Evolutionary conservation across 495 filamentous ascomycete species (phyloP).

Genomic region (Trichoderma gamsii): DNA sequence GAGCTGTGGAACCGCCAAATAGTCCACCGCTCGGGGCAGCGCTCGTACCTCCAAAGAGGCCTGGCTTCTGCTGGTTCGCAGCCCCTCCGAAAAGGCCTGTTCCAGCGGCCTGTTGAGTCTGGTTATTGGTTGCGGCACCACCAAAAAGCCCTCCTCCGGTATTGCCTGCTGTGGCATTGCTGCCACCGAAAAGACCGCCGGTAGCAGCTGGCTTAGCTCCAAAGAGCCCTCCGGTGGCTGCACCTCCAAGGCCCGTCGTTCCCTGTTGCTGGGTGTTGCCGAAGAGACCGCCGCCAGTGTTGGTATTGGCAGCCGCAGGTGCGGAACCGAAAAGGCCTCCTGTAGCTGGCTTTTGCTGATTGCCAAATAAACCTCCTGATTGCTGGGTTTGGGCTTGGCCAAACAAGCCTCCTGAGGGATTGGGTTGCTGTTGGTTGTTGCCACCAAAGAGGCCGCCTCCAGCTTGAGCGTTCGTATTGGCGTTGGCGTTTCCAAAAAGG

Average conservation of each 20-base stretch:
- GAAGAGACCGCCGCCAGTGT: conserved; percentile 41
- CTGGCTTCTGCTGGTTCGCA: conserved; percentile 35
- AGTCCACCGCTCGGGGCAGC: conserved; percentile 47
- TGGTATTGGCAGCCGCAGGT: conserved; percentile 21
- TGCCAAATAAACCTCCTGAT: conserved; percentile 58
- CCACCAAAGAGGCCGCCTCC: conserved; percentile 42
- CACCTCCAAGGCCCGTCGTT: conserved; percentile 21
- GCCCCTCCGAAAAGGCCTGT: conserved; percentile 38
- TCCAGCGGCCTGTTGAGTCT: conserved; percentile 50
- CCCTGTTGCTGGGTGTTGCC: conserved; percentile 26
- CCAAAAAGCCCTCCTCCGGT: conserved; percentile 49
- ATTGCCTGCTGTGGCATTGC: conserved; percentile 26
- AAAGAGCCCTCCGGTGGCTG: conserved; percentile 54
- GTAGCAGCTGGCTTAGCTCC: conserved; percentile 45
- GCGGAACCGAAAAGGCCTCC: conserved; percentile 47
- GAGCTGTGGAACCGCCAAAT: conserved; percentile 53
- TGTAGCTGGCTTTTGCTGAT: conserved; percentile 33
- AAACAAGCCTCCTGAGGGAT: conserved; percentile 29
- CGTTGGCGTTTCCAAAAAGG: conserved; percentile 41
- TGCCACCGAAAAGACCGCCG: conserved; percentile 41
- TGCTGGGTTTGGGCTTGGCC: conserved; percentile 28
- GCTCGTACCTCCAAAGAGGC: conserved; percentile 36
- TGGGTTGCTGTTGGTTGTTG: conserved; percentile 33
- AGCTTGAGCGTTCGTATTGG: conserved; percentile 31
- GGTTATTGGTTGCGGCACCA: conserved; percentile 39